phyloP scores from a whole-genome alignment of 805 yeast genomes.

The Ogataea pini region DNA sequence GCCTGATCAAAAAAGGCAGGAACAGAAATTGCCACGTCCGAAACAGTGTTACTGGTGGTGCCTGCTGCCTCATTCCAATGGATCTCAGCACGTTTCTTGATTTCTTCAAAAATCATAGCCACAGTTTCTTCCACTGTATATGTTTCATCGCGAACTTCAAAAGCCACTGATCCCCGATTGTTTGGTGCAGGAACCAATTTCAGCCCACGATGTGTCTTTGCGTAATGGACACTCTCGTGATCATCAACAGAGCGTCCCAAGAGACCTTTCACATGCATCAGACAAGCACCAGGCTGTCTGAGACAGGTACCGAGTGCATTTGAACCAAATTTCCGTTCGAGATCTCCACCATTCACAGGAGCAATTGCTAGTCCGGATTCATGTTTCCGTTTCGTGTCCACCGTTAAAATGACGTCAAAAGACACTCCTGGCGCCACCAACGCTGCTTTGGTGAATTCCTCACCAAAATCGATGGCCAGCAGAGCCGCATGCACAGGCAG shows the following conservation, averaged over 20 bases:
- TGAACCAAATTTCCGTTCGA: constrained; percentile 79
- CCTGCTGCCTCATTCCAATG: constrained; percentile 57
- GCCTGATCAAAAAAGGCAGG: constrained; percentile 69
- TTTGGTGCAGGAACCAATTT: constrained; percentile 42
- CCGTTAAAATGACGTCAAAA: constrained; percentile 83
- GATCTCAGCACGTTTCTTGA: constrained; percentile 61
- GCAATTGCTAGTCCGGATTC: constrained; percentile 73
- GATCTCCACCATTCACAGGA: constrained; percentile 35
- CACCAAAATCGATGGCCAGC: constrained; percentile 87
- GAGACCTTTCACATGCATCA: constrained; percentile 66
- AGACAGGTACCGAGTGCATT: constrained; percentile 69
- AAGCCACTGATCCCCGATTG: constrained; percentile 56
- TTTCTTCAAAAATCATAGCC: constrained; percentile 78
- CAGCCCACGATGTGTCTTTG: constrained; percentile 61
- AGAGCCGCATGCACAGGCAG: constrained; percentile 53
- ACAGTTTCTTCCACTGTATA: constrained; percentile 72
- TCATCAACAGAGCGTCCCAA: constrained; percentile 63
- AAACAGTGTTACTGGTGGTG: constrained; percentile 49
- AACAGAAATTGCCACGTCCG: constrained; percentile 72
- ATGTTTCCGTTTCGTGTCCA: constrained; percentile 91
- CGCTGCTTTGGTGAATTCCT: constrained; percentile 82
- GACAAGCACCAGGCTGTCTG: constrained; percentile 70
- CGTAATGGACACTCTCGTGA: constrained; percentile 47
- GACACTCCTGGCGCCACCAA: constrained; percentile 89
- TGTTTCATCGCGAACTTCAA: constrained; percentile 40